Evolutionary conservation across 495 filamentous ascomycete species (phyloP), one percentile per base, ranked within the genome.

Genomic region (Penicillium antarcticum): DNA sequence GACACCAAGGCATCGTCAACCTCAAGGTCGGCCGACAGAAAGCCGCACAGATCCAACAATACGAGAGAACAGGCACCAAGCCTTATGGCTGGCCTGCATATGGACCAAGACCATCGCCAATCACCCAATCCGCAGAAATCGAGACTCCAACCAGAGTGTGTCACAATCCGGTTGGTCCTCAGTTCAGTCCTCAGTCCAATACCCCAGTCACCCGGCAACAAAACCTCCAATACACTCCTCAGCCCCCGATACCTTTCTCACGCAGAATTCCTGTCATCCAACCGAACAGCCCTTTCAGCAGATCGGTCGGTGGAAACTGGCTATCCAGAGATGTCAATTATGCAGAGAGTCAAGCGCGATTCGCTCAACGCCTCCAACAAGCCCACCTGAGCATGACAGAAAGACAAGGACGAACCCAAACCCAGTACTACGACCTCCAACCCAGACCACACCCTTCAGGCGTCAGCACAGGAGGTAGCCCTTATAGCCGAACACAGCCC

Each of bases 1-100:
- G 29, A 16, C 17, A n/a, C 3, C 38, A 45, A 23, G 51, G 46
- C 32, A 18, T 67, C 7, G 50, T 62, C 32, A 55, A 45, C n/a
- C 36, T 65, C 17, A 49, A 38, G 4, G 37, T 62, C 5, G 56
- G 52, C 5, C 14, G 23, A 7, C 19, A 52, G 24, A 43, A 36
- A 17, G 58, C 53, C 1, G 56, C 55, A 32, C 53, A 51, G 9
- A 42, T 60, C 42, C 34, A 48, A 13, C n/a, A 45, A 12, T 33
- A 36, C 21, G 31, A 40, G 7, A 5, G 32, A 16, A 31, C 26
- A 0, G 16, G 33, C 10, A 16, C 21, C 14, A 32, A 13, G 1
- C 23, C 37, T 10, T 32, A 26, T 11, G 9, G 18, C 5, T 16
- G 32, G 12, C 7, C 13, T 33, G 12, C 18, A 0, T 21, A 29